Evolutionary conservation across 495 filamentous ascomycete species (phyloP).

Genomic region (Emericellopsis terricola): DNA sequence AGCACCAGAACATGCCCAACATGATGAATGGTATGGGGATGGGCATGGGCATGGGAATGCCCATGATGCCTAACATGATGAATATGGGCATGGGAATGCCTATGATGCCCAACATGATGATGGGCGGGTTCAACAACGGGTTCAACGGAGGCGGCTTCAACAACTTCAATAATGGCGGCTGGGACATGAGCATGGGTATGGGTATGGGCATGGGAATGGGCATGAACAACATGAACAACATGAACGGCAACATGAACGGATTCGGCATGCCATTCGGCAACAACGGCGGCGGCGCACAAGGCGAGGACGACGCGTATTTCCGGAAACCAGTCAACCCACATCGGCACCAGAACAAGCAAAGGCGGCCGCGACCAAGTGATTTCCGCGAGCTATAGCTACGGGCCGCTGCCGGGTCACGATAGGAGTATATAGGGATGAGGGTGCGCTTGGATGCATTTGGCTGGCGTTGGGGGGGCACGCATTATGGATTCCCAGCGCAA

Average conservation of each 20-base stretch:
- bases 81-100: constrained; percentile 4
- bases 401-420: too few relatives aligned
- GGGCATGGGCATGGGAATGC: constrained; percentile 33
- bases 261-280: constrained; percentile 10
- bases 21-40: constrained; percentile 20
- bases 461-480: background rate
- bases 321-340: constrained; percentile 92
- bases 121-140: constrained; percentile 28
- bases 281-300: constrained; percentile 31
- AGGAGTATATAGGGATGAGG: too few relatives aligned
- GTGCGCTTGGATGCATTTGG: too few relatives aligned
- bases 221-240: constrained; percentile 21
- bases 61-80: constrained; percentile 3
- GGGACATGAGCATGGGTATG: constrained; percentile 29
- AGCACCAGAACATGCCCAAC: constrained; percentile 19
- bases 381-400: constrained; percentile 75
- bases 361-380: constrained; percentile 68
- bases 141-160: constrained; percentile 32
- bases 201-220: constrained; percentile 15
- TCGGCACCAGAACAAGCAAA: constrained; percentile 63
- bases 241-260: constrained; percentile 16
- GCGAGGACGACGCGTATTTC: constrained; percentile 87
- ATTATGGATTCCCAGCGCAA: too few relatives aligned
- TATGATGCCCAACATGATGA: constrained; percentile 14
- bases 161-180: constrained; percentile 29